Evolutionary conservation across 106 monocot species (phyloP), one percentile per base, ranked within the genome.

Genomic region (Hemerocallis citrina): DNA sequence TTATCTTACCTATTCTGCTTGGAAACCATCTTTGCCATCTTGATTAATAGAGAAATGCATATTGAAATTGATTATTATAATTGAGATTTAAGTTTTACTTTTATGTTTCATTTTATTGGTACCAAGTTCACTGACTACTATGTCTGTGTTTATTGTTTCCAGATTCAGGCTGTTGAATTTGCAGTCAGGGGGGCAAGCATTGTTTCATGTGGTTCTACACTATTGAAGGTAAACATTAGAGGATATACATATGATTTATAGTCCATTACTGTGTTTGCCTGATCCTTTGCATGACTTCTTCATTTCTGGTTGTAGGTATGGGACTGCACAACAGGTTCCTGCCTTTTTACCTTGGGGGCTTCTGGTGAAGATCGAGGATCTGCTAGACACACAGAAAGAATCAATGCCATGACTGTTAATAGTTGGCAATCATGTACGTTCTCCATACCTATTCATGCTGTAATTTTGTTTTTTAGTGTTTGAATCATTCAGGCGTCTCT

Each of bases 281-380:
- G 9, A 57, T 36, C 36, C 7, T 35, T 36, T 27, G 11, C 12
- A 9, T 8, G 16, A 7, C 7, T 42, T 42, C 42, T 42, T 38
- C 19, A 46, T 25, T 44, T 46, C 31, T 30, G 38, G 22, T 62
- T 57, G 49, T 73, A 86, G 92, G 83, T 92, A 6, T 92, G 92
- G 92, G 92, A 92, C 69, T 86, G 86, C 64, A 92, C 70, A 38
- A 92, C 92, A 66, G 92, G 92, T 68, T 92, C 92, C 51, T 92
- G 92, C 54, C 86, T 92, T 52, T 92, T 72, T 73, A 86, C 86
- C 1, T 64, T 92, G 59, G 92, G 92, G 34, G 61, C 69, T 51
- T 19, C 15, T 48, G 47, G 44, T 75, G 71, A 79, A 66, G 77
- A 75, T 30, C 74, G 47, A 58, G 51, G 71, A 58, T 66, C 61